Conservation (phyloP, 441 rosid genomes). For the Gossypium gossypioides region DNA sequence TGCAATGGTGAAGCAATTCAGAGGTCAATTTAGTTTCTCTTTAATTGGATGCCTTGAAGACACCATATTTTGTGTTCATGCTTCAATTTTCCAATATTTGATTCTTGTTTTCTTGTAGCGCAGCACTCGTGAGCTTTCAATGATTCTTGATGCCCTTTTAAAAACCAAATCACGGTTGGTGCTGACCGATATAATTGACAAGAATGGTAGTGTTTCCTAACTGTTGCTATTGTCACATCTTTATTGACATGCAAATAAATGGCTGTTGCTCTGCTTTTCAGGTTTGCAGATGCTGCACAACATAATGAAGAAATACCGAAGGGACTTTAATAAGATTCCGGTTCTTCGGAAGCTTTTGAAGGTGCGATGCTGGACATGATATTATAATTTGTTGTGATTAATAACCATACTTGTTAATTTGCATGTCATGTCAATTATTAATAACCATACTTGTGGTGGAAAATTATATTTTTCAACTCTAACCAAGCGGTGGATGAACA, state of each 20-base stretch:
- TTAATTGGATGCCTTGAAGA: slow-evolving; percentile 6
- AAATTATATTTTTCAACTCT: neutral
- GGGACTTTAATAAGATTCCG: slow-evolving; percentile 90
- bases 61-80: neutral
- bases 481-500: neutral
- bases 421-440: neutral
- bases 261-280: slow-evolving; percentile 25
- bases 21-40: slow-evolving; percentile 40
- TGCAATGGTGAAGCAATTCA: slow-evolving; percentile 85
- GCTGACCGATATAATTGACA: slow-evolving; percentile 70
- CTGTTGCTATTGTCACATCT: slow-evolving; percentile 7
- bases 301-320: slow-evolving; percentile 79
- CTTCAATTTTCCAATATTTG: slow-evolving; percentile 10
- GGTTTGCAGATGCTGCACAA: slow-evolving; percentile 96
- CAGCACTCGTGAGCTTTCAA: slow-evolving; percentile 97
- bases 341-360: slow-evolving; percentile 93
- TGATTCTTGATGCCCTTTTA: slow-evolving; percentile 93
- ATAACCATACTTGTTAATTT: neutral
- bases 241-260: slow-evolving; percentile 10
- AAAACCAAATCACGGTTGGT: slow-evolving; percentile 82
- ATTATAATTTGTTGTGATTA: neutral
- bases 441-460: too few relatives aligned
- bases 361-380: slow-evolving; percentile 37
- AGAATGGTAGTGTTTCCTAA: slow-evolving; percentile 59
- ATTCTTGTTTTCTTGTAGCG: slow-evolving; percentile 23